Evolutionary conservation across 2,329 filamentous ascomycete genomes (phyloP).

Genomic region (Aureobasidium sp.): DNA sequence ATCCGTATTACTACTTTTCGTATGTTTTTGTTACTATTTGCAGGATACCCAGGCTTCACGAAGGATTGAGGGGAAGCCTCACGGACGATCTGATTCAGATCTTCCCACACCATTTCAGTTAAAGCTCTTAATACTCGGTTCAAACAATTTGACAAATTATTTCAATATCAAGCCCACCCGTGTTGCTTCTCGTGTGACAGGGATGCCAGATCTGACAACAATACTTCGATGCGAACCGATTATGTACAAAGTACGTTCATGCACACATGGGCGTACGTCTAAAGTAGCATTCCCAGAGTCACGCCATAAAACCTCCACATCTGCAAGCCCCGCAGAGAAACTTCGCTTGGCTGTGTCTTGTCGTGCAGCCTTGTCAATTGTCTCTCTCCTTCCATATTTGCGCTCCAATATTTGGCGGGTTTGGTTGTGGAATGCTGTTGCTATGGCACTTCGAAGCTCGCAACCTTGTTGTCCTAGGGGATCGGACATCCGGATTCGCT

Average conservation of each 20-base stretch:
- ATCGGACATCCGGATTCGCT: neutral
- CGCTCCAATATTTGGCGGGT: neutral
- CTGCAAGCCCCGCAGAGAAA: neutral
- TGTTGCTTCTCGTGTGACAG: neutral
- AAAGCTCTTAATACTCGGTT: neutral
- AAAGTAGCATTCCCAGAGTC: neutral
- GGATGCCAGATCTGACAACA: neutral
- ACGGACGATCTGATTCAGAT: neutral
- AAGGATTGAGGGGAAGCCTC: constrained; percentile 8
- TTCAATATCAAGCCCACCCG: neutral
- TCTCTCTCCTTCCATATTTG: neutral
- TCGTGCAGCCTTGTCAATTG: neutral
- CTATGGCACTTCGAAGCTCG: neutral
- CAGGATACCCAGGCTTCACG: constrained; percentile 16
- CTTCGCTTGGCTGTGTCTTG: constrained; percentile 3
- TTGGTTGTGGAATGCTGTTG: neutral
- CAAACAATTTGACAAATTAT: neutral
- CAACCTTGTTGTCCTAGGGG: neutral
- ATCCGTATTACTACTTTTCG: constrained; percentile 1
- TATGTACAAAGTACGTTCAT: neutral
- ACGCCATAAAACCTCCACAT: neutral
- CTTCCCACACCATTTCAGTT: neutral
- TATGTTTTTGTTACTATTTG: constrained; percentile 14
- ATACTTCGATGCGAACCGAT: neutral
- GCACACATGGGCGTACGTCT: neutral